phyloP scores from a whole-genome alignment of 768 basidiomycete genomes.

The Pleurotus ostreatus region DNA sequence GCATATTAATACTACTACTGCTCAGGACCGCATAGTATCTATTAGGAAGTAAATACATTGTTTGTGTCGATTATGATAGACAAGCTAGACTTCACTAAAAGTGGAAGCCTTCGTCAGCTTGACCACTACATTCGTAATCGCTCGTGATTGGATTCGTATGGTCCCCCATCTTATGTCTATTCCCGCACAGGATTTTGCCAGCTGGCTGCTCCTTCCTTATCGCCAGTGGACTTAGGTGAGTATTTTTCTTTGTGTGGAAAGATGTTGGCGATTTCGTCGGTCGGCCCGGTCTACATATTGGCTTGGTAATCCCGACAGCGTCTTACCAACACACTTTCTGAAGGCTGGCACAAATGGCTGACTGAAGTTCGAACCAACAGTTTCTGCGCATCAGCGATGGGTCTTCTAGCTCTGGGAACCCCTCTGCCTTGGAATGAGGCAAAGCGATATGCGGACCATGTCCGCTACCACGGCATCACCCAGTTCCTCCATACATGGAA shows the following conservation, averaged over 20 bases:
- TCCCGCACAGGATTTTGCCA: neutral
- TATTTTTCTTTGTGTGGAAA: neutral
- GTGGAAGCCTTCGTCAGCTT: neutral
- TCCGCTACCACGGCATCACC: slow-evolving; percentile 87
- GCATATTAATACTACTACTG: neutral
- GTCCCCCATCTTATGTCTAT: neutral
- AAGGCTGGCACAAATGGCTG: slow-evolving; percentile 2
- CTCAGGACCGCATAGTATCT: neutral
- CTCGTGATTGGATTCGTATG: slow-evolving; percentile 6
- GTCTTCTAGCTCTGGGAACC: slow-evolving; percentile 88
- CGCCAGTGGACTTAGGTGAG: neutral
- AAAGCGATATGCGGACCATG: slow-evolving; percentile 83
- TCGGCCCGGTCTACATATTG: neutral
- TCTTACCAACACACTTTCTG: slow-evolving; percentile 7
- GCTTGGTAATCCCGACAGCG: slow-evolving; percentile 6
- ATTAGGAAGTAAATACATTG: neutral
- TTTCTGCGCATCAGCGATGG: slow-evolving; percentile 50
- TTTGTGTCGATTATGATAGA: neutral
- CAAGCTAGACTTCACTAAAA: neutral
- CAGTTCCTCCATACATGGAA: slow-evolving; percentile 96
- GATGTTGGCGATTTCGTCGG: neutral
- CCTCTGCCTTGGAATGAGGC: slow-evolving; percentile 91
- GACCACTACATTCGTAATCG: slow-evolving; percentile 2
- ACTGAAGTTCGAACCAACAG: neutral
- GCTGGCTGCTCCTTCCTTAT: neutral